phyloP scores from a whole-genome alignment of 2,329 filamentous ascomycete genomes.

The Penicillium sp. region DNA sequence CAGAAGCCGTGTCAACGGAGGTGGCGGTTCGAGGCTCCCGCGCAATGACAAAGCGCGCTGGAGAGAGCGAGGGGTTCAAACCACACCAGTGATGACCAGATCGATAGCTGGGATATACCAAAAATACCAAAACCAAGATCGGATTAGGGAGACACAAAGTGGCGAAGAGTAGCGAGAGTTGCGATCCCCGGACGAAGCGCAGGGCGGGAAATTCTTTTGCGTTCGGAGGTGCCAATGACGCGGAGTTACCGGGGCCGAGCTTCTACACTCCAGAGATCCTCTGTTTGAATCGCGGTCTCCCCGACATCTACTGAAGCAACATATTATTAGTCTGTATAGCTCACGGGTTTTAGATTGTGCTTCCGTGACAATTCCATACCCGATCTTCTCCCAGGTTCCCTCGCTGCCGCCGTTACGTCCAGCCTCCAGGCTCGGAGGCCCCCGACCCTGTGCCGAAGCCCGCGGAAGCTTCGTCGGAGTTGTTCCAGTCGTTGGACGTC shows the following conservation, averaged over 20 bases:
- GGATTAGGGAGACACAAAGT: neutral
- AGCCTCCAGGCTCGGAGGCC: conserved; percentile 25
- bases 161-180: conserved; percentile 7
- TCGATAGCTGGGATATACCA: neutral
- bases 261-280: conserved; percentile 20
- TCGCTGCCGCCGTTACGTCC: conserved; percentile 38
- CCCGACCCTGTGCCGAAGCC: conserved; percentile 25
- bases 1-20: conserved; percentile 10
- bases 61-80: neutral
- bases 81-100: neutral
- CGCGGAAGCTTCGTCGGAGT: conserved; percentile 26
- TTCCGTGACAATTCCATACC: neutral
- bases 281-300: neutral
- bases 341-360: neutral
- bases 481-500: conserved; percentile 40
- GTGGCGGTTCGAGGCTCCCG: conserved; percentile 20
- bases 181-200: conserved; percentile 14
- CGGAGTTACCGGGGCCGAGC: conserved; percentile 41
- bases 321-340: conserved; percentile 2
- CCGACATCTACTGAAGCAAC: neutral
- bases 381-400: conserved; percentile 28
- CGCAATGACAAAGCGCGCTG: conserved; percentile 1
- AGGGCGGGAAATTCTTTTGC: conserved; percentile 41
- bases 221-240: conserved; percentile 37
- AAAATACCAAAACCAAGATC: neutral